These are phyloP conservation scores for Amanita subjunquillea DNA, from an alignment of 768 basidiomycete genomes.

Conservation along the genomic window DNA sequence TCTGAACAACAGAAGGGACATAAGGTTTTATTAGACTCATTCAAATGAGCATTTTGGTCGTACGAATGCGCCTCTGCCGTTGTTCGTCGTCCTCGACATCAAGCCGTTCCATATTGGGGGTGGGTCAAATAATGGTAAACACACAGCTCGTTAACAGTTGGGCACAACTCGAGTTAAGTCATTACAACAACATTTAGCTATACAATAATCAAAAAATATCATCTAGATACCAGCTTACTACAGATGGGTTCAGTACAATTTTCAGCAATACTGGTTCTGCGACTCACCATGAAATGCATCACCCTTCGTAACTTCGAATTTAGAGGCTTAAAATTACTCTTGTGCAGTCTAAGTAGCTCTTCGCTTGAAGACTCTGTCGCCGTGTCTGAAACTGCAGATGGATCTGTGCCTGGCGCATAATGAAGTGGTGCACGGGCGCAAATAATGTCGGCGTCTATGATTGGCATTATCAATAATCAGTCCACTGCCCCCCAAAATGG, in stretches of 20 bases:
- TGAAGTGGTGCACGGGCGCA: constrained; percentile 76
- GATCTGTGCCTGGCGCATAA: constrained; percentile 54
- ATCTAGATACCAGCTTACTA: neutral
- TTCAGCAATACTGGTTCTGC: neutral
- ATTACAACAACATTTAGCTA: neutral
- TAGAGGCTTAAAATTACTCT: constrained; percentile 45
- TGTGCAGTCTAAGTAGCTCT: constrained; percentile 37
- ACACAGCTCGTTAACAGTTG: neutral
- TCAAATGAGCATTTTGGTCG: neutral
- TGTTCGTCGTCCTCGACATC: constrained; percentile 8
- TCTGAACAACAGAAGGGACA: constrained; percentile 17
- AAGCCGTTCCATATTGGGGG: constrained; percentile 3
- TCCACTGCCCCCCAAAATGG: no score
- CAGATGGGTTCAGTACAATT: neutral
- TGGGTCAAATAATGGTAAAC: neutral
- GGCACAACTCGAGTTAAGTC: neutral
- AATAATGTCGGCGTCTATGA: constrained; percentile 73
- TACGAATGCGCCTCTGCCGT: constrained; percentile 6
- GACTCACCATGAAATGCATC: constrained; percentile 54
- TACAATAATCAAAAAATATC: neutral
- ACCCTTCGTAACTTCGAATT: constrained; percentile 35
- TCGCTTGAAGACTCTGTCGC: constrained; percentile 36
- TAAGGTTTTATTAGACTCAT: neutral
- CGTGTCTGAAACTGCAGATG: constrained; percentile 36
- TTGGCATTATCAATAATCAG: neutral